Evolutionary conservation across 208 protist genomes (phyloP).

Genomic region (Acanthamoeba castellanii): DNA sequence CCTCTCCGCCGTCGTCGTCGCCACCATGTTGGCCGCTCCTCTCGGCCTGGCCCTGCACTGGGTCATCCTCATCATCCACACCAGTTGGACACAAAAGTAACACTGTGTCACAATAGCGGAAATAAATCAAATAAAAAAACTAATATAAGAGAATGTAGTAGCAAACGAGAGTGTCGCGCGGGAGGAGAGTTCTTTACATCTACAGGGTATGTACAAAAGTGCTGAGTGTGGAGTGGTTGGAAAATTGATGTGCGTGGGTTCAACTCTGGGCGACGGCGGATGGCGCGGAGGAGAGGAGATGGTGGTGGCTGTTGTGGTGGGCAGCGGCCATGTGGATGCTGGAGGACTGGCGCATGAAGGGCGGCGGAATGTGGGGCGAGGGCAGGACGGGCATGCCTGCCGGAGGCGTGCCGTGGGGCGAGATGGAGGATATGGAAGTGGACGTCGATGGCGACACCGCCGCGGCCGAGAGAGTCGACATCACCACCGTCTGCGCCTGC

Average conservation of each 20-base stretch:
- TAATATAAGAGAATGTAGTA: too few species aligned
- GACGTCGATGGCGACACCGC: neutral
- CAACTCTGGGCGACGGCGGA: neutral
- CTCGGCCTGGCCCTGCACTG: neutral
- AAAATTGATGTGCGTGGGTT: neutral
- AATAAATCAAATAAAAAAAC: neutral
- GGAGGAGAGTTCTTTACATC: neutral
- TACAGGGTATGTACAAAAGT: neutral
- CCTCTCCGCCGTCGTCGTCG: neutral
- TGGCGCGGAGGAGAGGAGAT: neutral
- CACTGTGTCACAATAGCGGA: too few species aligned
- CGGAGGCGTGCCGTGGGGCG: neutral
- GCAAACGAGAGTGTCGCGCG: too few species aligned
- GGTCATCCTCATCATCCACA: neutral
- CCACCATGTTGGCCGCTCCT: neutral
- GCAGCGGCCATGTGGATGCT: neutral
- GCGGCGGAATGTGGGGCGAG: slow-evolving; percentile 19
- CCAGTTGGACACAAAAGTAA: too few species aligned
- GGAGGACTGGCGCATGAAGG: slow-evolving; percentile 19
- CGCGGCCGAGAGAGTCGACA: neutral
- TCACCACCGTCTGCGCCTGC: slow-evolving; percentile 22
- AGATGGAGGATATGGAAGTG: neutral
- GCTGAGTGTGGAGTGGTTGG: too few species aligned
- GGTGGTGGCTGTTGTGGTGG: neutral
- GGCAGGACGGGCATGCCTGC: neutral